Evolutionary conservation across 345 rosid genomes (phyloP).

Genomic region (Arabidopsis thaliana): TAIR10.1 NC_003075.7:15226001-15226500

Average conservation of each 20-base stretch:
- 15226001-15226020: conserved; percentile 44
- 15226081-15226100: background rate
- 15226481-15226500: conserved; percentile 13
- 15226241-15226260: background rate
- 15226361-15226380: conserved; percentile 34
- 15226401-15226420: background rate
- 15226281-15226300: background rate
- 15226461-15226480: conserved; percentile 23
- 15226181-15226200: background rate
- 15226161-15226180: background rate
- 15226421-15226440: conserved; percentile 23
- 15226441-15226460: conserved; percentile 29
- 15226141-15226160: background rate
- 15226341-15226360: background rate
- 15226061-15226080: conserved; percentile 16
- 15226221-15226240: background rate
- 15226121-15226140: background rate
- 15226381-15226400: conserved; percentile 3
- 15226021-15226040: conserved; percentile 40
- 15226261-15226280: background rate
- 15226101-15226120: background rate
- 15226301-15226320: background rate
- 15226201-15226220: background rate
- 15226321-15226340: background rate
- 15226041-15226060: conserved; percentile 39